Evolutionary conservation across 805 yeast species (phyloP), one percentile per base, ranked within the genome.

Genomic region (Isabelozyma heimii): DNA sequence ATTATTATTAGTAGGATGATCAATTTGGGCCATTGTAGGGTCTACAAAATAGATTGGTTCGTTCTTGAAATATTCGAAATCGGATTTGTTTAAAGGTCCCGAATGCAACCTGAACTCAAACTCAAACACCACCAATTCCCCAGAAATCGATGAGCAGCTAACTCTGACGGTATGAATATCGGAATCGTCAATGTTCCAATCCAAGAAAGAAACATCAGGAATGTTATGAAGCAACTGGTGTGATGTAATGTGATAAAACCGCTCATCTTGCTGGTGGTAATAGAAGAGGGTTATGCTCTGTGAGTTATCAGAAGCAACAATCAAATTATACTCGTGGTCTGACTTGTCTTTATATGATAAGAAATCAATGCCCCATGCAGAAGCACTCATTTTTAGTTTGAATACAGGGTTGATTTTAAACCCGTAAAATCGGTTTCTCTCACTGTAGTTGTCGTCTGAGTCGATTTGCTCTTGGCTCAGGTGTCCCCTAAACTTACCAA

Each of bases 301-400:
- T 4, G 81, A 70, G 55, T 85, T 85, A 52, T 83, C 87, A 0
- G 87, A 77, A 0, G 76, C 73, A 0, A 69, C 79, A 12, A 84
- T 51, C 40, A 79, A 47, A 47, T 70, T 59, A 37, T 62, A 69
- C 42, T 52, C 27, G 3, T 54, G 57, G 8, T 60, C 62, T 5
- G 42, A 8, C 4, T 40, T 15, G 17, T 53, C 60, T 5, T 40
- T 27, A 26, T 58, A 57, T 2, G 57, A 43, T n/a, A 62, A 53
- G 37, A 77, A 62, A 56, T 82, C 87, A 15, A 82, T 55, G 0
- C 89, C 88, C 91, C 91, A 85, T 1, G 77, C 81, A 1, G 87
- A 81, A 1, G 77, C 63, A 5, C 66, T 66, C 43, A 77, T 54
- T 30, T 62, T 66, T 3, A 77, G 47, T 24, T 55, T 58, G 35